A percentile compares a stretch with the other conserved stretches of the same genome.
phyloP scores from a whole-genome alignment of 2,329 filamentous ascomycete species.

The Aspergillus tubingensis region DNA sequence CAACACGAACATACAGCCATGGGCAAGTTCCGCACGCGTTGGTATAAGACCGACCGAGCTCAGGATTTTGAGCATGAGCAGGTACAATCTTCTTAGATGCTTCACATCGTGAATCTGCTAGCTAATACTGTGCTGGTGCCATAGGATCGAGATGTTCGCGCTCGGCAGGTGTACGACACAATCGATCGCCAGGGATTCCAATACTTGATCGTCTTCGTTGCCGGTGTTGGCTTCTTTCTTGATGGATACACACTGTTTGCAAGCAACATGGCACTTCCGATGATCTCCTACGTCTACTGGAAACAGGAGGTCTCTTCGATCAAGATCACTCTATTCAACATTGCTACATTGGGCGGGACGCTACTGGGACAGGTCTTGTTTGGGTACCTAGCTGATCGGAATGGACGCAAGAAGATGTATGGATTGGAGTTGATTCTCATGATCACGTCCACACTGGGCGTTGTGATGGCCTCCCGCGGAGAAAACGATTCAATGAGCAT shows the following conservation, averaged over 20 bases:
- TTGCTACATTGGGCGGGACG: constrained; percentile 50
- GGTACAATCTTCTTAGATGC: constrained; percentile 18
- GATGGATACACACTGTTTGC: constrained; percentile 54
- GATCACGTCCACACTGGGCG: constrained; percentile 49
- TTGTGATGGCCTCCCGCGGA: constrained; percentile 50
- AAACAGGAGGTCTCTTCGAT: constrained; percentile 36
- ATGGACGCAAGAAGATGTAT: constrained; percentile 54
- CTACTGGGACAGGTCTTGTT: constrained; percentile 52
- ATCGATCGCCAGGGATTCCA: constrained; percentile 47
- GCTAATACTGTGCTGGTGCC: neutral
- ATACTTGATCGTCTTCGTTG: constrained; percentile 49
- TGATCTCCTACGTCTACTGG: constrained; percentile 53
- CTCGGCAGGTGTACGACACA: constrained; percentile 48
- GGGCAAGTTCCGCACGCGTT: constrained; percentile 37
- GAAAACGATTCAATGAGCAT: constrained; percentile 47
- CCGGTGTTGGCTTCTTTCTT: constrained; percentile 53
- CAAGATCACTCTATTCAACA: constrained; percentile 46
- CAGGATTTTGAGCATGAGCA: constrained; percentile 49
- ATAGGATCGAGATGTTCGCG: constrained; percentile 46
- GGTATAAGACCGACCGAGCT: constrained; percentile 48
- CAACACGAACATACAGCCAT: constrained; percentile 19
- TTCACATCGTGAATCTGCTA: too few relatives aligned
- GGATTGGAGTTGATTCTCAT: constrained; percentile 52
- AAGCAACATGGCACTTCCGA: constrained; percentile 53
- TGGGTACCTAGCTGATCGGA: constrained; percentile 50